These are phyloP conservation scores for Cyclotella choctawhatcheeana DNA, from an alignment of 108 stramenopile species.

Conservation along the genomic window DNA sequence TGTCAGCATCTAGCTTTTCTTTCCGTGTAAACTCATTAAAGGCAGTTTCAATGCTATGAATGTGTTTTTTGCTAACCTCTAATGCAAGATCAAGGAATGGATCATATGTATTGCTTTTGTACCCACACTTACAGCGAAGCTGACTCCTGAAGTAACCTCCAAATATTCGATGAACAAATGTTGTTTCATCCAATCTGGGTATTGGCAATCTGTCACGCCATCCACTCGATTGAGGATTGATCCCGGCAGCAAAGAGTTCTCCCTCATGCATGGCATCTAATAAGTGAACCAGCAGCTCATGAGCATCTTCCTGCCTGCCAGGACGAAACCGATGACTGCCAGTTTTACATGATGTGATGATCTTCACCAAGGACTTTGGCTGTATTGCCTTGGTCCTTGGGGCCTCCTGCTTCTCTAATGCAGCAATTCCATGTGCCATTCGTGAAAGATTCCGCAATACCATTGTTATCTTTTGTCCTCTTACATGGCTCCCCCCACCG, in stretches of 20 bases:
- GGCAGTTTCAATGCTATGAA: slow-evolving; percentile 69
- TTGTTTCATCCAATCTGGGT: slow-evolving; percentile 89
- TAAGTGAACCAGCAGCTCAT: slow-evolving; percentile 95
- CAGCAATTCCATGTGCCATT: slow-evolving; percentile 56
- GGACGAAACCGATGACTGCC: slow-evolving; percentile 86
- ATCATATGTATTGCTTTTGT: slow-evolving; percentile 92
- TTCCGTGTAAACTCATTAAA: slow-evolving; percentile 78
- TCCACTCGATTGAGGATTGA: slow-evolving; percentile 73
- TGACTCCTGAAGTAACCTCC: slow-evolving; percentile 92
- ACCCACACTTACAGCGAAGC: slow-evolving; percentile 87
- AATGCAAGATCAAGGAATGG: slow-evolving; percentile 95
- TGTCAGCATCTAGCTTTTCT: slow-evolving; percentile 88
- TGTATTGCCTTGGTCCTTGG: slow-evolving; percentile 51
- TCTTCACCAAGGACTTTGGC: slow-evolving; percentile 72
- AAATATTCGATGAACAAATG: slow-evolving; percentile 91
- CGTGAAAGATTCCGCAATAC: slow-evolving; percentile 58
- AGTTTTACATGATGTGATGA: slow-evolving; percentile 65
- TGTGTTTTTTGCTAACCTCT: slow-evolving; percentile 83
- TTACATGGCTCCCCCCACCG: slow-evolving; percentile 19
- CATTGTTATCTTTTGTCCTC: slow-evolving; percentile 69
- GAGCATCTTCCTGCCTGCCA: slow-evolving; percentile 97
- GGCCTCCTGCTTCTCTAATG: slow-evolving; percentile 35
- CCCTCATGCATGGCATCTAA: slow-evolving; percentile 91
- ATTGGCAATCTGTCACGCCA: slow-evolving; percentile 84
- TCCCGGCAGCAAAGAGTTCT: slow-evolving; percentile 80